Evolutionary conservation across 2,329 filamentous ascomycete species (phyloP).

Genomic region (Penicillium expansum): DNA sequence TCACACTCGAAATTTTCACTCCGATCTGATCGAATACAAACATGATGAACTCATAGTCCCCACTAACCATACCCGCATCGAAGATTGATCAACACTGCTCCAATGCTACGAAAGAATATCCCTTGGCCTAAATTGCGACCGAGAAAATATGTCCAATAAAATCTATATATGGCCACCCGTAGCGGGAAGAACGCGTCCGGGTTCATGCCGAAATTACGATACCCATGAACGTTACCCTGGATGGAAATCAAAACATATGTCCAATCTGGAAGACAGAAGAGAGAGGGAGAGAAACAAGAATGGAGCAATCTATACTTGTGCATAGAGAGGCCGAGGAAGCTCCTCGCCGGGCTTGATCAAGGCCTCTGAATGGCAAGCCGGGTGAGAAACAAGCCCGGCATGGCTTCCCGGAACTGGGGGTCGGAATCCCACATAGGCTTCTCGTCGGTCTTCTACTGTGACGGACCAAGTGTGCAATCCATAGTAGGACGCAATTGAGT

Average conservation of each 20-base stretch:
- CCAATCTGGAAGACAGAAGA: neutral
- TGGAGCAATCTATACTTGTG: slow-evolving; percentile 30
- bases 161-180: slow-evolving; percentile 1
- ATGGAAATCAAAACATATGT: neutral
- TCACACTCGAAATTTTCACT: neutral
- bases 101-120: neutral
- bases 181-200: neutral
- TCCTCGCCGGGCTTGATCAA: slow-evolving; percentile 36
- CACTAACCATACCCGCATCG: neutral
- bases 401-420: slow-evolving; percentile 34
- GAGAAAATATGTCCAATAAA: slow-evolving; percentile 8
- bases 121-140: neutral
- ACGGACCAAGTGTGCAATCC: slow-evolving; percentile 81
- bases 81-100: neutral
- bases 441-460: slow-evolving; percentile 66
- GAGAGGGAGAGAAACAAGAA: neutral
- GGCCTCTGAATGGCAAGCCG: slow-evolving; percentile 28
- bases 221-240: neutral
- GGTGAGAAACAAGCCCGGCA: slow-evolving; percentile 26
- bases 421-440: slow-evolving; percentile 75
- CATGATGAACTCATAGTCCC: neutral
- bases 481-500: slow-evolving; percentile 90
- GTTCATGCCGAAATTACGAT: neutral
- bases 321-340: slow-evolving; percentile 40
- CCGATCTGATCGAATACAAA: neutral